These are phyloP conservation scores for Alnus glutinosa DNA, from an alignment of 306 rosid species.

Conservation along the genomic window DNA sequence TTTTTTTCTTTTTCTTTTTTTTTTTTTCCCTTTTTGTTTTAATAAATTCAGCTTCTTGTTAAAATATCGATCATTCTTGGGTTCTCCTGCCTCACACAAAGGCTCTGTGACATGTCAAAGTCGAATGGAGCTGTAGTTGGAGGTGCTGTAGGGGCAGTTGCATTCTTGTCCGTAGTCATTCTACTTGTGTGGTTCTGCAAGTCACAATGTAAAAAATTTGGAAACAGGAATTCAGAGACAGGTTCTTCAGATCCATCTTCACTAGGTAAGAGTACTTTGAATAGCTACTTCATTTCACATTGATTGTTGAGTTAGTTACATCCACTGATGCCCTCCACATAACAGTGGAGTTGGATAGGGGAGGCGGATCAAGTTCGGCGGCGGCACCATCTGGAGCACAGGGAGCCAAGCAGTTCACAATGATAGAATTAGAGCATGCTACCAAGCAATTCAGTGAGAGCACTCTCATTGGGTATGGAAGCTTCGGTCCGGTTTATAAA, in stretches of 20 bases:
- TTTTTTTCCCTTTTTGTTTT: background rate
- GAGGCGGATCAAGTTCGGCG: conserved; percentile 29
- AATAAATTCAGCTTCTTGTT: background rate
- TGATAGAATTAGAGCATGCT: conserved; percentile 45
- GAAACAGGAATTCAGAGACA: conserved; percentile 43
- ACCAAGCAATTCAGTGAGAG: conserved; percentile 44
- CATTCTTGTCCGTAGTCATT: conserved; percentile 24
- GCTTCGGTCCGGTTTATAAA: conserved; percentile 49
- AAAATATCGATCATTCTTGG: background rate
- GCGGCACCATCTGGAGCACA: conserved; percentile 1
- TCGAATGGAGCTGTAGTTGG: conserved; percentile 30
- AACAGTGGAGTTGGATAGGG: conserved; percentile 41
- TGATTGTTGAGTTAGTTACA: background rate
- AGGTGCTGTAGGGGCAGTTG: conserved; percentile 39
- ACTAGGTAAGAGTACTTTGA: conserved; percentile 27
- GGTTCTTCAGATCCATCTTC: conserved; percentile 56
- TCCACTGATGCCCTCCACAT: background rate
- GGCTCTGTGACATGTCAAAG: conserved; percentile 39
- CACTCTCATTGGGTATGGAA: conserved; percentile 47
- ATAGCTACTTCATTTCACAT: background rate
- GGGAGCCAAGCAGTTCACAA: conserved; percentile 34
- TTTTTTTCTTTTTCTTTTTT: background rate
- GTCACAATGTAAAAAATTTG: conserved; percentile 19
- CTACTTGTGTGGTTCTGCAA: conserved; percentile 43
- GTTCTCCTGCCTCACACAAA: conserved; percentile 18